Percentiles rank a stretch among this genome's conserved stretches.
Evolutionary conservation across 2,329 filamentous ascomycete species (phyloP).

Genomic region (Venturiaceae sp.): DNA sequence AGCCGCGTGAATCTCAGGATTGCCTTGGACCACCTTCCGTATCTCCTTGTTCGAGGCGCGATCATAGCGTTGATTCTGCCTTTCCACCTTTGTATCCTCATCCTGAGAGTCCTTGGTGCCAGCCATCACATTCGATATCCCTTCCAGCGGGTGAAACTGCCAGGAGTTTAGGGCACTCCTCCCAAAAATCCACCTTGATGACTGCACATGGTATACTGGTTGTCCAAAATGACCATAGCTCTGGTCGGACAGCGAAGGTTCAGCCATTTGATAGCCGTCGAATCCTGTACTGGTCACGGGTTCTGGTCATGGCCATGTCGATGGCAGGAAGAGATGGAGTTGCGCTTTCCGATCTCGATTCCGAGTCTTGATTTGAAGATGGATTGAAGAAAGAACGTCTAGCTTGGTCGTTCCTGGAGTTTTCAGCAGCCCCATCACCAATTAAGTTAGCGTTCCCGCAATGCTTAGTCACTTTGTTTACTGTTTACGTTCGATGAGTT

Average conservation of each 20-base stretch:
- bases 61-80: neutral
- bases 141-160: neutral
- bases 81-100: neutral
- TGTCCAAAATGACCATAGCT: slow-evolving; percentile 6
- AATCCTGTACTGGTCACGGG: neutral
- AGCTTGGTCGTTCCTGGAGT: neutral
- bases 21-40: neutral
- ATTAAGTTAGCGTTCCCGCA: neutral
- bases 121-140: neutral
- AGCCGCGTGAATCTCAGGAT: slow-evolving; percentile 3
- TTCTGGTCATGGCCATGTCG: neutral
- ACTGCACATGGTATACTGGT: neutral
- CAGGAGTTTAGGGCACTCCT: neutral
- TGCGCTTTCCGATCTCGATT: neutral
- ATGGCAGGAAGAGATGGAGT: neutral
- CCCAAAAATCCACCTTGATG: neutral
- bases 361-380: too few relatives aligned
- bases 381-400: neutral
- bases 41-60: neutral
- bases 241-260: neutral
- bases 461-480: neutral
- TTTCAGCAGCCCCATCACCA: neutral
- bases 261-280: neutral
- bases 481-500: neutral
- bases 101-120: neutral